Evolutionary conservation across 2,329 filamentous ascomycete species (phyloP), one percentile per base, ranked within the genome.

Genomic region (Phyllosticta citribraziliensis): DNA sequence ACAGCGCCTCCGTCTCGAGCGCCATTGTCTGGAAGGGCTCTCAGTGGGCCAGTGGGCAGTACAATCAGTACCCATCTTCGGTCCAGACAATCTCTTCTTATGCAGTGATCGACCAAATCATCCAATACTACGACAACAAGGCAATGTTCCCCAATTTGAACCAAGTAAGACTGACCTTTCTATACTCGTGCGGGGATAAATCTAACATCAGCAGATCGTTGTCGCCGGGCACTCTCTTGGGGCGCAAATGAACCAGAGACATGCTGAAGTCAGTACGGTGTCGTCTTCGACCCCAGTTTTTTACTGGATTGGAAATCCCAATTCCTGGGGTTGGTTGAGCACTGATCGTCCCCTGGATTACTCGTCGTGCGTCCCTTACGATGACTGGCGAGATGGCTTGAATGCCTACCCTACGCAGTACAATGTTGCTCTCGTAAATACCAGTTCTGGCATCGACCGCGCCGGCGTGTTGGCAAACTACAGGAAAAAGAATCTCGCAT

Each of bases 361-460:
- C 24, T 64, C 66, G 1, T 64, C 60, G 22, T 75, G 73, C 58
- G 52, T 69, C 8, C 66, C 54, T 10, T 74, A 73, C 53, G 71
- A 74, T 58, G 64, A 68, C 24, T 75, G 72, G 64, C 67, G 72
- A 50, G 69, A 73, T 30, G 73, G 72, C 9, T 70, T 70, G 50
- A 64, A 58, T n/a, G 68, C 69, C 40, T 74, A 73, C 61, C 64
- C 64, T 1, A 62, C 64, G 8, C 69, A 68, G 8, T 65, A 66
- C 40, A 61, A 61, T 27, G 40, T 64, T 57, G 62, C 35, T 25
- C 65, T 75, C 6, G 70, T 74, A 2, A 63, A 63, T 14, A 51
- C 61, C 10, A 71, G 72, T 3, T 19, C 30, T 10, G 57, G 57
- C 14, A 47, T 47, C 17, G 40, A 47, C n/a, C 65, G 69, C n/a